Evolutionary conservation across 2,329 filamentous ascomycete species (phyloP).

Genomic region (Neofusicoccum sp.): DNA sequence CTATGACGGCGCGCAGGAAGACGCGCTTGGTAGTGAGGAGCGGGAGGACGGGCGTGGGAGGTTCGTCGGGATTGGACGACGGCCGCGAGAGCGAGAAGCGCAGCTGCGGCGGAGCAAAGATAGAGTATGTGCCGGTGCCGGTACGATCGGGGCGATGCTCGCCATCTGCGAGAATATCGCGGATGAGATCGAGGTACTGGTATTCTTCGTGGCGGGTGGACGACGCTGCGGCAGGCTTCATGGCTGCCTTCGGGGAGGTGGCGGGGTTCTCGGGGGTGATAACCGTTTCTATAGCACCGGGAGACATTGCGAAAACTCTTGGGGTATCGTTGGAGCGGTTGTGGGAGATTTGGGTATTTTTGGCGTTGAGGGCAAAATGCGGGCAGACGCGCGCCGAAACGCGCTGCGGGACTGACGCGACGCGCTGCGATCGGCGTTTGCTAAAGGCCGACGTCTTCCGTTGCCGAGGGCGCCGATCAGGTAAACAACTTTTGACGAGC

Average conservation of each 20-base stretch:
- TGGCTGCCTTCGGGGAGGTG: constrained; percentile 19
- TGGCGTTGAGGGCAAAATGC: background rate
- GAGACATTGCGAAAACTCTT: background rate
- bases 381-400: background rate
- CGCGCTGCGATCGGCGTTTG: constrained; percentile 4
- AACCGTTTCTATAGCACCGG: constrained; percentile 3
- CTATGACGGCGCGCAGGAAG: constrained; percentile 84
- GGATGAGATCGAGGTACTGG: constrained; percentile 89
- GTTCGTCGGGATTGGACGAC: constrained; percentile 39
- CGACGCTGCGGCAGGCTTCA: background rate
- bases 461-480: constrained; percentile 11
- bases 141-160: constrained; percentile 91
- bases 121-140: constrained; percentile 84
- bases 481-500: background rate
- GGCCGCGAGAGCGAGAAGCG: constrained; percentile 76
- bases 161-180: constrained; percentile 75
- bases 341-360: background rate
- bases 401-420: constrained; percentile 5
- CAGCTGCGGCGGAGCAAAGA: constrained; percentile 83
- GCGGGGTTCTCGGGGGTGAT: constrained; percentile 23
- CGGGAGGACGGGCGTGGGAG: constrained; percentile 67
- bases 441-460: background rate
- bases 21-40: constrained; percentile 97
- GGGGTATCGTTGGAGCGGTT: background rate
- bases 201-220: constrained; percentile 70